Conservation (phyloP, 495 filamentous ascomycete genomes). For the Lasiosphaeris hirsuta region DNA sequence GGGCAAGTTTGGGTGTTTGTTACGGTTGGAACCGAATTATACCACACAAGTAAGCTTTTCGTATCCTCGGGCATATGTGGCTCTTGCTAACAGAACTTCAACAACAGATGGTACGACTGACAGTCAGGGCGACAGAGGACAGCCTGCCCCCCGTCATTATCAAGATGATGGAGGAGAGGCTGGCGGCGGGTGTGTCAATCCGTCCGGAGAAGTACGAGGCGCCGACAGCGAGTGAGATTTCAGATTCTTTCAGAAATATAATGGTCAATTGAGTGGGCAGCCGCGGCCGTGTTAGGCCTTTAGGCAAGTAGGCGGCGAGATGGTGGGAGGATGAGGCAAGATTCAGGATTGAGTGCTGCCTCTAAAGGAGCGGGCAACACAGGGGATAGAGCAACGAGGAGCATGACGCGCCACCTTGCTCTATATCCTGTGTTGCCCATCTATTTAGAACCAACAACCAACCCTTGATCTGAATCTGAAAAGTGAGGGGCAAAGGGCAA, state of each 20-base stretch:
- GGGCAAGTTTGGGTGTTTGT: constrained; percentile 90
- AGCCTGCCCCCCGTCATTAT: constrained; percentile 73
- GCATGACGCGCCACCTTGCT: too few species aligned
- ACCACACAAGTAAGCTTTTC: constrained; percentile 64
- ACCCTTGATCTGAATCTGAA: too few species aligned
- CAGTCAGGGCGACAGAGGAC: constrained; percentile 92
- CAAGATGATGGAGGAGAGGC: constrained; percentile 80
- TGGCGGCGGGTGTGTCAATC: constrained; percentile 53
- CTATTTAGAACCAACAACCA: too few species aligned
- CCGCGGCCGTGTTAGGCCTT: neutral
- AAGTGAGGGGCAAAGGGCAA: too few species aligned
- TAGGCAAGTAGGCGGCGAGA: neutral
- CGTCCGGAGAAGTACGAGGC: constrained; percentile 28
- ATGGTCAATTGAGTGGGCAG: constrained; percentile 39
- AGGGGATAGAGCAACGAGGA: neutral
- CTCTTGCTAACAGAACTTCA: neutral
- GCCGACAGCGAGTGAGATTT: constrained; percentile 42
- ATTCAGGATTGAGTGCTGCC: neutral
- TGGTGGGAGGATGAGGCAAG: neutral
- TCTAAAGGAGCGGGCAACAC: neutral
- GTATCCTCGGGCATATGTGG: neutral
- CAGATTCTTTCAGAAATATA: constrained; percentile 46
- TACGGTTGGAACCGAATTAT: constrained; percentile 94
- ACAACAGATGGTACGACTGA: constrained; percentile 86
- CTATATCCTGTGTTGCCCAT: too few species aligned